Base-by-base conservation (phyloP, 225 moss, liverwort and hornwort genomes). In the Pseudoscleropodium purum region DNA sequence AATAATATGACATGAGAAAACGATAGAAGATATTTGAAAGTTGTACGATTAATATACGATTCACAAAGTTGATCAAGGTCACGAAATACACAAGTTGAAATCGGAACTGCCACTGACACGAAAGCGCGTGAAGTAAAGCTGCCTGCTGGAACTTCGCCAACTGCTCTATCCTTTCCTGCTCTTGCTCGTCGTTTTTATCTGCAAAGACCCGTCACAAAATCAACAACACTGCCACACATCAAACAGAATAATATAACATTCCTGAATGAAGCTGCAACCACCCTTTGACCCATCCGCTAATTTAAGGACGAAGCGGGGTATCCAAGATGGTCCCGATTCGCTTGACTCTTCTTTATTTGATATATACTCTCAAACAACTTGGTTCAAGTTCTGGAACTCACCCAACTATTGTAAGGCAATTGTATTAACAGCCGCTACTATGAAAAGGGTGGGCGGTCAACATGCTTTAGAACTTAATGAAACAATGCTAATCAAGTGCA, bases 101-200 rank as follows among this genome's bases (percentile, higher is more conserved):
- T 68, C 39, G 60, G 66, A 83, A 74, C n/a, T 79, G 85, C 15
- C 54, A 93, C 96, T 94, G 70, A 98, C 98, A 99, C 34, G 97
- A 96, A 90, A 99, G 93, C 24, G 99, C 97, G 91, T 99, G 99
- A n/a, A 94, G 89, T 83, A 99, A 91, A 84, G 97, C 97, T 79
- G 94, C 89, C 88, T 97, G 94, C 90, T 97, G 99, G 85, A 99
- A 99, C 87, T 91, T 93, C 65, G 96, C 99, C 90, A 99, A 93
- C 89, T 96, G 96, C 89, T 97, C 96, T 91, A 99, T 85, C 89
- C 99, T 92, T 81, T 93, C 93, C 85, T 92, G 85, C 85, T 96
- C 97, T 70, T 91, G 91, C 75, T 91, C 91, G 31, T 90, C 88
- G 66, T 83, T 91, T 83, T 85, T 92, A 83, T 94, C 97, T 98